phyloP scores from a whole-genome alignment of 148 eudicot genomes.

The Cornus florida region DNA sequence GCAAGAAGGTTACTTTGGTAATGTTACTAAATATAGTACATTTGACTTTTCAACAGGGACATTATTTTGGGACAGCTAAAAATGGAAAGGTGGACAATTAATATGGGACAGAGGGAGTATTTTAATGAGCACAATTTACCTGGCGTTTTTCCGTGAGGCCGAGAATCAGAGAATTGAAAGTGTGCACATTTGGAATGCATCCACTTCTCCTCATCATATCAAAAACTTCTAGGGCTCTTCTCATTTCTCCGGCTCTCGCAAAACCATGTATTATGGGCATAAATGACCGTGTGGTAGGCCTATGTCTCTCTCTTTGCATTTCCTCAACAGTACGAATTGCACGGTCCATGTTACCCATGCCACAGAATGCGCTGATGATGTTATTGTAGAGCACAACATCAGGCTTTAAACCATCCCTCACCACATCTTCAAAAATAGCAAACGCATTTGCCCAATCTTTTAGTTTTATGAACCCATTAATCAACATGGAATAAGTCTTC shows the following conservation, averaged over 20 bases:
- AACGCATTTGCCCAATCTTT: conserved; percentile 97
- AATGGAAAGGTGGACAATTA: no score
- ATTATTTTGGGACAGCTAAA: no score
- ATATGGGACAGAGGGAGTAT: no score
- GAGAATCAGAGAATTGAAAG: conserved; percentile 74
- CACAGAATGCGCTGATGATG: conserved; percentile 79
- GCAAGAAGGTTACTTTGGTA: no score
- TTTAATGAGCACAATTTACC: conserved; percentile 40
- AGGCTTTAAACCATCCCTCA: conserved; percentile 81
- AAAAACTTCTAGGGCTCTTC: conserved; percentile 83
- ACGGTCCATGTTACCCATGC: conserved; percentile 93
- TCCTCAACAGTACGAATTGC: conserved; percentile 80
- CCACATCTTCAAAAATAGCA: conserved; percentile 83
- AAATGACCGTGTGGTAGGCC: conserved; percentile 81
- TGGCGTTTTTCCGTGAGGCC: conserved; percentile 93
- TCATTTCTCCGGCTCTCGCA: conserved; percentile 80
- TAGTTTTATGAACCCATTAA: conserved; percentile 76
- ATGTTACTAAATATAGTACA: no score
- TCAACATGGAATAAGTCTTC: conserved; percentile 98
- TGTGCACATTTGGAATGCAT: conserved; percentile 82
- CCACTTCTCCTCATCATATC: conserved; percentile 94
- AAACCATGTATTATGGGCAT: conserved; percentile 86
- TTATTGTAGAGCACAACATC: conserved; percentile 94
- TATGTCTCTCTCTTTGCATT: conserved; percentile 74
- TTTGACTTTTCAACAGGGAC: no score